phyloP scores from a whole-genome alignment of 768 basidiomycete species.

The Cystobasidium ongulense region DNA sequence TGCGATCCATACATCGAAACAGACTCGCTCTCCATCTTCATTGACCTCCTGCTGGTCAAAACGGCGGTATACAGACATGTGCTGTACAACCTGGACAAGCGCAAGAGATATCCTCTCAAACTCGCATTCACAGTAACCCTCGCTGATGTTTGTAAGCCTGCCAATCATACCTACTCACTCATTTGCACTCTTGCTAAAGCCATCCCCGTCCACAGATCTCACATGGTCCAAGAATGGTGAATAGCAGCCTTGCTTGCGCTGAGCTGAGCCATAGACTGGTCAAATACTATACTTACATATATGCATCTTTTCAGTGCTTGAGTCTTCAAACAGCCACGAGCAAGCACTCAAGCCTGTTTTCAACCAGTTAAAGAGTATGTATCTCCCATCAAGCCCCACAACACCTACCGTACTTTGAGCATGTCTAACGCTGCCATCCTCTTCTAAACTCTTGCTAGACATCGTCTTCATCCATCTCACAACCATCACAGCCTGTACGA shows the following conservation, averaged over 20 bases:
- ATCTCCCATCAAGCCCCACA: too few species aligned
- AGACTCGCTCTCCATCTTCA: not conserved
- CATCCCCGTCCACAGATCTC: not conserved
- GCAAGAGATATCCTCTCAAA: not conserved
- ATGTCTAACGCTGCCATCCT: not conserved
- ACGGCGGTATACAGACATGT: constrained; percentile 7
- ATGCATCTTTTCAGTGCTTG: not conserved
- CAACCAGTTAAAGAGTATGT: not conserved
- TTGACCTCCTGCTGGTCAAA: constrained; percentile 25
- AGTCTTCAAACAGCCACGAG: not conserved
- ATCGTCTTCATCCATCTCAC: not conserved
- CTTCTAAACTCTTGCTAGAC: not conserved
- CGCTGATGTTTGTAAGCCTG: not conserved
- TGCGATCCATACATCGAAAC: constrained; percentile 25
- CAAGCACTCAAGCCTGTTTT: not conserved
- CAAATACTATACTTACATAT: not conserved
- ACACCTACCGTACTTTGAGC: too few species aligned
- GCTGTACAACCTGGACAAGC: not conserved
- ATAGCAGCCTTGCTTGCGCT: not conserved
- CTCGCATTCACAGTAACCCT: not conserved
- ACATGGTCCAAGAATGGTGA: not conserved
- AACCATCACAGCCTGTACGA: not conserved
- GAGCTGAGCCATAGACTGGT: too few species aligned
- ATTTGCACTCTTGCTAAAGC: too few species aligned
- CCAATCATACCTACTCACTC: too few species aligned